Conservation (phyloP, 352 stramenopile species). For the Halophytophthora batemanensis region DNA sequence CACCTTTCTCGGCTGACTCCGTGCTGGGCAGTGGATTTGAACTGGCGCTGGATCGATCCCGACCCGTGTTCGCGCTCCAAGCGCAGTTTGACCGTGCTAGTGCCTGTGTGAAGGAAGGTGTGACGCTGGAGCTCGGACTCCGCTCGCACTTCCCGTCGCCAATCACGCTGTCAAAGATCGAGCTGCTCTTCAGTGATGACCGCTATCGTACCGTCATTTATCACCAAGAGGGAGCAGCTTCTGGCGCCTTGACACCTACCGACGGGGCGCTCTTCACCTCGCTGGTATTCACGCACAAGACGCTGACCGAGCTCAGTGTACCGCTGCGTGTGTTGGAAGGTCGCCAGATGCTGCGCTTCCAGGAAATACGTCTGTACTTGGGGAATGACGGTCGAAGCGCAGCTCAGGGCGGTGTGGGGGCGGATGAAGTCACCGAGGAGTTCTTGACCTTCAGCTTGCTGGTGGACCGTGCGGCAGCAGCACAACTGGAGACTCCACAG, state of each 20-base stretch:
- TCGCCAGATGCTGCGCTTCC: conserved; percentile 51
- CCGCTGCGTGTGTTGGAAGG: conserved; percentile 56
- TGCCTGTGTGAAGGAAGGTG: conserved; percentile 67
- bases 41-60: conserved; percentile 48
- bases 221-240: conserved; percentile 28
- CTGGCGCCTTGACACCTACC: conserved; percentile 4
- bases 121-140: conserved; percentile 45
- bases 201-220: conserved; percentile 65
- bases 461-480: conserved; percentile 35
- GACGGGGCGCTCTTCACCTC: conserved; percentile 43
- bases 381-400: conserved; percentile 8
- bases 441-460: conserved; percentile 61
- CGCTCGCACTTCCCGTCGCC: conserved; percentile 52
- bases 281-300: conserved; percentile 47
- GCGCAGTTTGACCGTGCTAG: conserved; percentile 62
- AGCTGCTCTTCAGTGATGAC: conserved; percentile 74
- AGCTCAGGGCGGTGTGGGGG: conserved; percentile 6
- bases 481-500: conserved; percentile 32
- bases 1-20: conserved; percentile 37
- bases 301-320: conserved; percentile 33
- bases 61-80: conserved; percentile 43
- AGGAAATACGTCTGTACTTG: conserved; percentile 64
- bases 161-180: conserved; percentile 57
- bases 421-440: conserved; percentile 16
- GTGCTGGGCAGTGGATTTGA: conserved; percentile 40